Percentiles rank a stretch among this genome's conserved stretches.
phyloP scores from a whole-genome alignment of 23 red algal species.

The Agarophyton chilense region DNA sequence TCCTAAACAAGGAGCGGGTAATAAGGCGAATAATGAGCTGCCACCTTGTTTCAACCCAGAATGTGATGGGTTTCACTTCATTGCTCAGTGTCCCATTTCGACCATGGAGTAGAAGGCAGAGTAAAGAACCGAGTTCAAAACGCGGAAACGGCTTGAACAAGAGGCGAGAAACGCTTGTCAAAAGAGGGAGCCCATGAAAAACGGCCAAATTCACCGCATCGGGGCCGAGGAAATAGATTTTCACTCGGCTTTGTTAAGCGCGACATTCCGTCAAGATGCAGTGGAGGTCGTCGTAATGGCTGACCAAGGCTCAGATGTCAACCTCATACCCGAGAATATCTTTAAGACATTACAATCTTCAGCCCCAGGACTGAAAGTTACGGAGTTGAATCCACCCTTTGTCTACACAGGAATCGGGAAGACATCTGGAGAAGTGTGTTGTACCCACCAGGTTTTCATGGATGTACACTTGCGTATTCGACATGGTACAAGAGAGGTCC shows the following conservation, averaged over 20 bases:
- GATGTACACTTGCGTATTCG: conserved; percentile 29
- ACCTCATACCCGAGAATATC: background rate
- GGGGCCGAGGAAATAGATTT: background rate
- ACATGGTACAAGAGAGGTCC: conserved; percentile 11
- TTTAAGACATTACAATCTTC: background rate
- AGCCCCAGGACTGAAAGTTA: background rate
- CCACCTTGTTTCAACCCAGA: conserved; percentile 35
- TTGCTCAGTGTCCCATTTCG: background rate
- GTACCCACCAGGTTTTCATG: background rate
- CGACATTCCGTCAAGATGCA: background rate
- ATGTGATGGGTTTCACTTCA: conserved; percentile 1
- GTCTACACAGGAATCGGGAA: background rate
- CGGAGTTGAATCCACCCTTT: background rate
- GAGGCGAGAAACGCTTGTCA: no score
- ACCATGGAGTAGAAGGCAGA: background rate
- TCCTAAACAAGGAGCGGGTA: background rate
- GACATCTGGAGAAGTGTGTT: no score
- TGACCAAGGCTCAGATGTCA: conserved; percentile 22
- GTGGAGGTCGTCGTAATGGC: conserved; percentile 1
- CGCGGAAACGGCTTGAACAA: background rate
- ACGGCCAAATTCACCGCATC: background rate
- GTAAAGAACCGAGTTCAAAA: background rate
- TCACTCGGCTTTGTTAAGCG: background rate
- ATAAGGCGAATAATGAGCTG: background rate
- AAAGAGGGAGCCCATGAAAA: background rate